Evolutionary conservation across 352 stramenopile species (phyloP).

Genomic region (Globisporangium spinosum): DNA sequence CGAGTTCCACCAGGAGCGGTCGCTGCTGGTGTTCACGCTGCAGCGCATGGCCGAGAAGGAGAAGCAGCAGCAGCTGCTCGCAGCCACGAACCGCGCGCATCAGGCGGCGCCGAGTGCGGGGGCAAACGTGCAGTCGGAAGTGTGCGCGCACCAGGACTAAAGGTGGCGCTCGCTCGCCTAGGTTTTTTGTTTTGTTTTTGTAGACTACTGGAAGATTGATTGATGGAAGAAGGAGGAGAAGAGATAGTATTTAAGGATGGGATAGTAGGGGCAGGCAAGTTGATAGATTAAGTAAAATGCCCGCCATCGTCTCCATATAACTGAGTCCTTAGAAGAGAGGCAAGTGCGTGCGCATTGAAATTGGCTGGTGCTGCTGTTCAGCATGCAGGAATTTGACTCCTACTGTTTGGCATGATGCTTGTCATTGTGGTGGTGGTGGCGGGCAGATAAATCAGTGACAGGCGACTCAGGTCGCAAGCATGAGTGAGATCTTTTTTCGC

Average conservation of each 20-base stretch:
- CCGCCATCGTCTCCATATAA: neutral
- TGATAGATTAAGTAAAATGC: slow-evolving; percentile 12
- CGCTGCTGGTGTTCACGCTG: slow-evolving; percentile 65
- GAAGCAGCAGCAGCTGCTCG: slow-evolving; percentile 6
- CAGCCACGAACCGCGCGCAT: slow-evolving; percentile 3
- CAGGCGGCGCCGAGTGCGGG: neutral
- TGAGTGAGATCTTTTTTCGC: neutral
- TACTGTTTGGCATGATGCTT: neutral
- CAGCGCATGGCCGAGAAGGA: slow-evolving; percentile 54
- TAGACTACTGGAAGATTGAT: slow-evolving; percentile 5
- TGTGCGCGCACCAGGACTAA: slow-evolving; percentile 11
- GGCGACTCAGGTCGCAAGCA: neutral
- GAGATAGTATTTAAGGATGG: slow-evolving; percentile 8
- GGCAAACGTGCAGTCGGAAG: slow-evolving; percentile 2
- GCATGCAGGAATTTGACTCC: neutral
- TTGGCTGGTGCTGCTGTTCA: neutral
- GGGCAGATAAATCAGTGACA: neutral
- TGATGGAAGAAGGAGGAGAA: slow-evolving; percentile 1
- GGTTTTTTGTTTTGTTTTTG: slow-evolving; percentile 5
- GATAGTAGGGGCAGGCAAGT: slow-evolving; percentile 1
- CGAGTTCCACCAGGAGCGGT: slow-evolving; percentile 75
- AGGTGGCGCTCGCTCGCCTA: neutral
- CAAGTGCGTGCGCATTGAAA: neutral
- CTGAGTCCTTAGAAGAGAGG: neutral
- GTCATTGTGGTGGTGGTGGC: neutral